Base-by-base conservation (phyloP, 805 yeast genomes). In the Nakazawaea populi region DNA sequence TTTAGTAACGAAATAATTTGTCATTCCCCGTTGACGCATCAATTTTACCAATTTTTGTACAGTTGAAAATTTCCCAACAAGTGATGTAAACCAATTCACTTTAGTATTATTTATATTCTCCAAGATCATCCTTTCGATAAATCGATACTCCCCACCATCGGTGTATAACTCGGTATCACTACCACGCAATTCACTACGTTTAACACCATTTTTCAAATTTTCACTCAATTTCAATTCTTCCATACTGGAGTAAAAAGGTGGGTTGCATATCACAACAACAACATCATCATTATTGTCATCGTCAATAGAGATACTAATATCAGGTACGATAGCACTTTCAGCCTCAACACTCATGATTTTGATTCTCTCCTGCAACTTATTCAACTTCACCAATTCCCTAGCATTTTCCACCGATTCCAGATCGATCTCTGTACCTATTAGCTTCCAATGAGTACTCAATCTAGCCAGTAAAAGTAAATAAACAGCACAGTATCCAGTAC, bases 401-500 rank as follows among this genome's bases (percentile, higher is more conserved):
- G 78, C 74, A 18, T 57, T 44, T 1, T 48, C 49, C 1, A 76
- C 48, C 0, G 77, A 64, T 6, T 48, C 55, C 0, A 46, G 38
- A 53, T 74, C 75, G 29, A 74, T 67, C 46, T 79, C 83, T 6
- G 75, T 69, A 4, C 73, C 81, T 10, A 60, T 38, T 53, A 75
- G 66, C 5, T 49, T n/a, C 67, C 66, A 5, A 46, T 49, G 29
- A 46, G 42, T 29, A 32, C 35, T 32, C 50, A 57, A 11, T 61
- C 28, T 14, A 56, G 53, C 30, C 62, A 52, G 6, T 34, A 79
- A 52, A 1, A 78, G 49, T 2, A 80, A 73, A 57, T 77, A 78
- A 1, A 78, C 72, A 4, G 74, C 74, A 40, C 72, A 63, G 27
- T 74, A 72, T 1, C 83, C 82, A 0, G 78, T 73, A 1, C 83